Evolutionary conservation across 345 rosid genomes (phyloP), one percentile per base, ranked within the genome.

Genomic region (Pelargonium nanum): DNA sequence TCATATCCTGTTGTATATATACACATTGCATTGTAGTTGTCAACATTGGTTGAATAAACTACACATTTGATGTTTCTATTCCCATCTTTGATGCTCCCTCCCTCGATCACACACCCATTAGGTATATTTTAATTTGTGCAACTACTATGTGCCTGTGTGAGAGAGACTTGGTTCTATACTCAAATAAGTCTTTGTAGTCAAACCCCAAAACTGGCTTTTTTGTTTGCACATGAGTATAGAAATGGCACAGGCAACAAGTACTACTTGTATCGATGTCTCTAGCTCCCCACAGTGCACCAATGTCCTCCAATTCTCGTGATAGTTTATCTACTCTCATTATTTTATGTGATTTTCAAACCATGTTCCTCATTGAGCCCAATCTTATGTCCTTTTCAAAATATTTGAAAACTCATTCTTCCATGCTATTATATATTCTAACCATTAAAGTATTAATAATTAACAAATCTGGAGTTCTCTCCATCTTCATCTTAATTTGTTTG

Each of bases 1-100:
- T 80, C 87, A 73, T 65, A 75, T 64, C 65, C 68, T 62, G 57
- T 24, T 22, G 24, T 24, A 55, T 53, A 63, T 62, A 51, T 54
- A 26, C n/a, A n/a, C n/a, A 68, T 65, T 59, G 65, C 74, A 66
- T 81, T 59, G 83, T 50, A 65, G 61, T 70, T 67, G n/a, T 71
- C 68, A 55, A 24, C 55, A 32, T 62, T 13, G 67, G 52, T 68
- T 54, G 58, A 62, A 66, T 75, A 75, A 77, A 85, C 59, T 70
- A 83, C 34, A 19, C 50, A 70, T 78, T 65, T 80, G 84, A 80
- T 75, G 84, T 74, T 80, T 82, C 87, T 77, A 82, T 82, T 80
- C 87, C 82, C 12, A 66, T 74, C 72, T 74, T 70, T 78, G 80
- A 78, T 81, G 75, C 72, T 75, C 55, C 70, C 79, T 75, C 55